Conservation (phyloP, 192 early-diverging fungal species). For the Coemansia guatemalensis region DNA sequence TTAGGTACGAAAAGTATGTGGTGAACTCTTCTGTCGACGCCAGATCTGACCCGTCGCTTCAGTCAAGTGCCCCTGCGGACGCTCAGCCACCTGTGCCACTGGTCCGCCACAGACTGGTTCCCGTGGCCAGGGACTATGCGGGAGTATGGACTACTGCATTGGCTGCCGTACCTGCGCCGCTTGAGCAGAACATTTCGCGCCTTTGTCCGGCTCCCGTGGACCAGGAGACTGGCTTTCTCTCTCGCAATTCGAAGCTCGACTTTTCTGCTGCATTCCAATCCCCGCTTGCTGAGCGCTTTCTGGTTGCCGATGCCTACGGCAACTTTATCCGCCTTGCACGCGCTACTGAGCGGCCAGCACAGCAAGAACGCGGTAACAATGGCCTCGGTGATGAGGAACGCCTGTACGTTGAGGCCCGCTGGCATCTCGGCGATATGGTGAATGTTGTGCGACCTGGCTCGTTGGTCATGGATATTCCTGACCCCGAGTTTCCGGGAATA, state of each 20-base stretch:
- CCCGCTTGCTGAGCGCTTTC: constrained; percentile 10
- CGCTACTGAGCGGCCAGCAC: neutral
- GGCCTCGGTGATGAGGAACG: constrained; percentile 10
- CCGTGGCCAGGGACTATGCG: constrained; percentile 34
- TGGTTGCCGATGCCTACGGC: constrained; percentile 36
- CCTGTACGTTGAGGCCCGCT: constrained; percentile 64
- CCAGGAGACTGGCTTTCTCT: constrained; percentile 16
- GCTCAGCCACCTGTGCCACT: neutral
- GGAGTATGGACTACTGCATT: constrained; percentile 39
- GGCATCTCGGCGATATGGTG: constrained; percentile 78
- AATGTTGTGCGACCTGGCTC: constrained; percentile 79
- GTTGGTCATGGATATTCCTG: constrained; percentile 71
- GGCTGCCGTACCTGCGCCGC: constrained; percentile 27
- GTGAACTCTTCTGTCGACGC: neutral
- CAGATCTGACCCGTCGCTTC: neutral
- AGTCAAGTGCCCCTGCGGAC: neutral
- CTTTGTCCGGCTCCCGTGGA: constrained; percentile 10
- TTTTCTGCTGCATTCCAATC: constrained; percentile 14
- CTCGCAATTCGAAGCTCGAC: neutral
- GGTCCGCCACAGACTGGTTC: constrained; percentile 23
- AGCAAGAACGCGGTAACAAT: neutral
- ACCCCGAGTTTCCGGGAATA: constrained; percentile 55
- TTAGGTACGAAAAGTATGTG: constrained; percentile 39
- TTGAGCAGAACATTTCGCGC: constrained; percentile 9
- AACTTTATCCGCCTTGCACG: constrained; percentile 23